A percentile compares a stretch with the other conserved stretches of the same genome.
These are phyloP conservation scores for Backusella tarrabulga DNA, from an alignment of 192 early-diverging fungal species.

Conservation along the genomic window DNA sequence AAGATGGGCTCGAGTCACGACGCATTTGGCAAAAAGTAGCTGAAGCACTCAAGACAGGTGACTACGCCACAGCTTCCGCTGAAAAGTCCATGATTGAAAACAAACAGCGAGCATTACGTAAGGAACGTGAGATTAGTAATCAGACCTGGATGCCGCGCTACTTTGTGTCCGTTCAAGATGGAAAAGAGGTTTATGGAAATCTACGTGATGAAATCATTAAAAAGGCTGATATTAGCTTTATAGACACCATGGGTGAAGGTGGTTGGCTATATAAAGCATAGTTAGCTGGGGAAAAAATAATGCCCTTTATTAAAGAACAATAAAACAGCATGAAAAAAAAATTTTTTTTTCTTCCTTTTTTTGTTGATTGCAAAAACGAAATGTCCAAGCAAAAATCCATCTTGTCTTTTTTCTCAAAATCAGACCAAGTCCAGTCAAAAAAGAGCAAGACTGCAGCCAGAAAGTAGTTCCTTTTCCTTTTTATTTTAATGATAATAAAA, in stretches of 20 bases:
- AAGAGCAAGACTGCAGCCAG: not conserved
- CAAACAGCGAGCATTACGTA: constrained; percentile 59
- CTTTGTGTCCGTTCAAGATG: constrained; percentile 44
- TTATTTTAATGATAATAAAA: not conserved
- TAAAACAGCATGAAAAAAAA: not conserved
- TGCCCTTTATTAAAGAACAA: not conserved
- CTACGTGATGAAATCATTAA: constrained; percentile 27
- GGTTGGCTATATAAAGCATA: constrained; percentile 11
- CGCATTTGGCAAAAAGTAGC: constrained; percentile 69
- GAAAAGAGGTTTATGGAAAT: constrained; percentile 32
- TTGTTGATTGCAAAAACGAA: not conserved
- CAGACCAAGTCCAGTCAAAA: not conserved
- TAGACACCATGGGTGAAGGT: constrained; percentile 33
- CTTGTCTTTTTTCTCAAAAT: not conserved
- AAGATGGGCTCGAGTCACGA: constrained; percentile 65
- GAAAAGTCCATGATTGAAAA: constrained; percentile 75
- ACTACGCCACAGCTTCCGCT: constrained; percentile 65
- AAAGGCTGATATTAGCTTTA: constrained; percentile 35
- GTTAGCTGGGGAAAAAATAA: not conserved
- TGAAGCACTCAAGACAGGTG: constrained; percentile 60
- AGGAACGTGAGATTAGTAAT: constrained; percentile 54
- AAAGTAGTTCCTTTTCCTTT: not conserved
- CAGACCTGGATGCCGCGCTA: constrained; percentile 51
- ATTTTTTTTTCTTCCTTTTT: not conserved
- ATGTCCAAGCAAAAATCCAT: not conserved